Conservation (phyloP, 2,329 filamentous ascomycete species). For the Xylogone sp. region DNA sequence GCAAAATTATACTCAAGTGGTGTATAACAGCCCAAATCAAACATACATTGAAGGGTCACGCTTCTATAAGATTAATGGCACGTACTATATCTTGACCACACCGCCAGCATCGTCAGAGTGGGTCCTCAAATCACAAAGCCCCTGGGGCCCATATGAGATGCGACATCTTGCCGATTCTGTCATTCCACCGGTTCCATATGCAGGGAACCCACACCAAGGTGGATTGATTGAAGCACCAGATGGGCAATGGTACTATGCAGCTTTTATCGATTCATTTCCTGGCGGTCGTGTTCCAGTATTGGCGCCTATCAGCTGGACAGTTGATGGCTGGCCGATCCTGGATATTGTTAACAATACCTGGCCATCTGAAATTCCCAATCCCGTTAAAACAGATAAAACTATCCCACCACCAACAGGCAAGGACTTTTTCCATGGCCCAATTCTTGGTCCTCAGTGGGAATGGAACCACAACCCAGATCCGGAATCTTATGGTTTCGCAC, state of each 20-base stretch:
- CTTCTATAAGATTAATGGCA: conserved; percentile 54
- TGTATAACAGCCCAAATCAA: conserved; percentile 37
- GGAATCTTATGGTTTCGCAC: conserved; percentile 38
- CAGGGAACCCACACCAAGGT: conserved; percentile 50
- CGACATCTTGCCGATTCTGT: conserved; percentile 1
- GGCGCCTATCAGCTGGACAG: conserved; percentile 48
- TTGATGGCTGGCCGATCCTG: conserved; percentile 48
- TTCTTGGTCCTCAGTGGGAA: conserved; percentile 47
- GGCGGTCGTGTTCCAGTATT: conserved; percentile 53
- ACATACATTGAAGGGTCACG: conserved; percentile 47
- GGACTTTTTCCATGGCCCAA: conserved; percentile 40
- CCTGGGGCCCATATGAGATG: conserved; percentile 46
- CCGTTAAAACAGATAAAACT: conserved; percentile 25
- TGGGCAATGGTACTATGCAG: conserved; percentile 56
- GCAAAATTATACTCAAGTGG: conserved; percentile 38
- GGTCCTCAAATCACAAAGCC: conserved; percentile 44
- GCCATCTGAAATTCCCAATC: conserved; percentile 40
- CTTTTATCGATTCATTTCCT: conserved; percentile 53
- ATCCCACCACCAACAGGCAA: conserved; percentile 31
- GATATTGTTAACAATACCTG: conserved; percentile 41
- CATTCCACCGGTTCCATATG: conserved; percentile 34
- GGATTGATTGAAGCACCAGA: conserved; percentile 47
- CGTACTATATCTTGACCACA: conserved; percentile 52
- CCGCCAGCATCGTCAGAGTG: conserved; percentile 39
- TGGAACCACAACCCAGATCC: conserved; percentile 61